Evolutionary conservation across 2,329 filamentous ascomycete genomes (phyloP), one percentile per base, ranked within the genome.

Genomic region (Thyridium curvatum): DNA sequence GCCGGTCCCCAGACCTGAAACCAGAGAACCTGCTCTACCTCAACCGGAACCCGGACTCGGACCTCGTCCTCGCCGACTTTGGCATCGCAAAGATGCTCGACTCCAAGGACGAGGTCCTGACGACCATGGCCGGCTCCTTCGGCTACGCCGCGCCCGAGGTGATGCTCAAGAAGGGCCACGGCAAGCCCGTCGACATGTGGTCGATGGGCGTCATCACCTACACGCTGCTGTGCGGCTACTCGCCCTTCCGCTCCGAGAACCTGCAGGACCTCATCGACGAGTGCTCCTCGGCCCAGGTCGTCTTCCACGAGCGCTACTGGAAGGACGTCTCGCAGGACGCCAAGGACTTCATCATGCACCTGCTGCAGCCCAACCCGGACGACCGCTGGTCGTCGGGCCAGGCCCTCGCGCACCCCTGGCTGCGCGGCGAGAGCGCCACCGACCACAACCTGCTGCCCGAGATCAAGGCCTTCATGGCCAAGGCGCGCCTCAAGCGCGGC

Each of bases 171-270:
- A 82, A 87, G 57, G 93, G 93, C 15, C 94, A 98, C 60, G 93
- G 93, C 59, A 98, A 97, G 65, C 88, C 93, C 4, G 93, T 97
- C 28, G 93, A 98, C 59, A 95, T 98, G 87, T 98, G 93, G 93
- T 97, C 93, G 3, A 77, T 98, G 65, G 93, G 93, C 46, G 93
- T 98, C 55, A 98, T 98, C 55, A 97, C 93, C 32, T 98, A 98
- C 66, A 98, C 93, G 13, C 74, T 98, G 18, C 84, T 98, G 37
- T 98, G 94, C 60, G 93, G 93, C 51, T 98, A 98, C 70, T 96
- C 91, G 33, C 93, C 93, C 15, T 98, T 98, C 77, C 83, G 93
- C 50, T 93, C 89, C 45, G 93, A 98, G 69, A 95, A 86, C 54
- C 72, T 98, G 35, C 77, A 84, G 48, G 93, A 97, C 54, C 73